Conservation (phyloP, 2,329 filamentous ascomycete species). For the Calonectria henricotiae region DNA sequence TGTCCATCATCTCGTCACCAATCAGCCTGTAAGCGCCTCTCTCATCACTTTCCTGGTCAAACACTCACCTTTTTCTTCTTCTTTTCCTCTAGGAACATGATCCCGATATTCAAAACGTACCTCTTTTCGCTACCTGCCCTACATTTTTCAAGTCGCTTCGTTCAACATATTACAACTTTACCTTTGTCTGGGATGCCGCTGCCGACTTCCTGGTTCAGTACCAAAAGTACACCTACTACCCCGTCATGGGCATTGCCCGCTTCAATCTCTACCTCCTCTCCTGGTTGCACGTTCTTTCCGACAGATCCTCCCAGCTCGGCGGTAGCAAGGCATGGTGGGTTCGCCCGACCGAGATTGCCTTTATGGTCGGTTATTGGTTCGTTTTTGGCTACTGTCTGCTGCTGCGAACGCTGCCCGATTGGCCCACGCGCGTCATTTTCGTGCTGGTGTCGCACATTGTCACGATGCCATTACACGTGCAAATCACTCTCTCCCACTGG, state of each 20-base stretch:
- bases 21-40: constrained; percentile 66
- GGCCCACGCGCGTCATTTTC: constrained; percentile 72
- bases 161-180: constrained; percentile 78
- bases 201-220: constrained; percentile 74
- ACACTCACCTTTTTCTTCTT: constrained; percentile 1
- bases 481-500: constrained; percentile 82
- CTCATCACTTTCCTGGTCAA: neutral
- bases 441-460: constrained; percentile 77
- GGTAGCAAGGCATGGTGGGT: constrained; percentile 76
- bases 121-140: constrained; percentile 78
- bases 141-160: constrained; percentile 76
- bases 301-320: constrained; percentile 71
- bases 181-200: constrained; percentile 75
- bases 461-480: constrained; percentile 79
- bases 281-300: constrained; percentile 76
- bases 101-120: constrained; percentile 77
- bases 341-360: constrained; percentile 76
- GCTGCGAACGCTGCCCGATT: constrained; percentile 73
- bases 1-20: constrained; percentile 78
- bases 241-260: constrained; percentile 77
- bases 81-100: constrained; percentile 65
- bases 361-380: constrained; percentile 78
- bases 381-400: constrained; percentile 79
- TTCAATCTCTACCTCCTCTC: constrained; percentile 82
- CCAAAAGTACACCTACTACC: constrained; percentile 80